These are phyloP conservation scores for Aegilops speltoides DNA, from an alignment of 176 grass and related monocot genomes.

Conservation along the genomic window DNA sequence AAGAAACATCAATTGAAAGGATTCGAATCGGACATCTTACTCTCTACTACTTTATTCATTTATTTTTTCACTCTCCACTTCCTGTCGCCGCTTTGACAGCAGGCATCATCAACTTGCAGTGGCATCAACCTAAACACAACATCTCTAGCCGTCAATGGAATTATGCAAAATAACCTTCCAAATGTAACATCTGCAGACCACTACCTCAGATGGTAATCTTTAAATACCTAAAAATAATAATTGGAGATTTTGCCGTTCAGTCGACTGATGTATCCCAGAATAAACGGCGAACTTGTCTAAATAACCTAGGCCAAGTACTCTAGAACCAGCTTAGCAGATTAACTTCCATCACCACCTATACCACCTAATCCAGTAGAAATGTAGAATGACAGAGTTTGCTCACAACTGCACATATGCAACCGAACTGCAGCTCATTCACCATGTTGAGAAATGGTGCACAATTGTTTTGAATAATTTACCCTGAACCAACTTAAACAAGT, in stretches of 20 bases:
- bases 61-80: background rate
- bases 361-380: background rate
- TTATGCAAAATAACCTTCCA: no score
- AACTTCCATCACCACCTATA: background rate
- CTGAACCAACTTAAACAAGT: background rate
- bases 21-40: background rate
- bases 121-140: background rate
- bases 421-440: background rate
- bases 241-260: background rate
- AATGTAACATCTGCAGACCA: no score
- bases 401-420: background rate
- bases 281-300: background rate
- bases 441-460: background rate
- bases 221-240: no score
- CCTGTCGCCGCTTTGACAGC: background rate
- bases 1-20: background rate
- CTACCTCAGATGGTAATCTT: background rate
- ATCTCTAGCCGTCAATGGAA: background rate
- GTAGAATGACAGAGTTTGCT: background rate
- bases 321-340: background rate
- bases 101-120: background rate
- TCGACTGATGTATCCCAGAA: background rate
- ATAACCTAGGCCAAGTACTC: background rate
- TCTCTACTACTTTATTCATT: background rate
- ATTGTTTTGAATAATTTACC: background rate